Evolutionary conservation across 495 filamentous ascomycete species (phyloP).

Genomic region (Penicillium coffeae): DNA sequence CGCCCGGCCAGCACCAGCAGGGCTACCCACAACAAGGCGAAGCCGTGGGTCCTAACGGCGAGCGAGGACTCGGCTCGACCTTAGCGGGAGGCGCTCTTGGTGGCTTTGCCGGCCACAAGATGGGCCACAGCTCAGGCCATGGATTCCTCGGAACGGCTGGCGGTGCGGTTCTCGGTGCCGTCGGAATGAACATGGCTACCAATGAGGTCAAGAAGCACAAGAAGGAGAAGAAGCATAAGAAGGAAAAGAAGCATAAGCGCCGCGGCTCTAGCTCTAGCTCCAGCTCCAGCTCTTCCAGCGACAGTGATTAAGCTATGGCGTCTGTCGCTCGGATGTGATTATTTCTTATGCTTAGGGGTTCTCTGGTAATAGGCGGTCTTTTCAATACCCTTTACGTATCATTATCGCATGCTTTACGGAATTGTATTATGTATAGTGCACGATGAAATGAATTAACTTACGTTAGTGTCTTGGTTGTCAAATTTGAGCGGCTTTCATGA

Average conservation of each 20-base stretch:
- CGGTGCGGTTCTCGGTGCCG: constrained; percentile 1
- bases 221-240: constrained; percentile 5
- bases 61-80: constrained; percentile 43
- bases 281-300: constrained; percentile 1
- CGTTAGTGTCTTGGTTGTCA: too few relatives aligned
- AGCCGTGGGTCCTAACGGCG: constrained; percentile 25
- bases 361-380: background rate
- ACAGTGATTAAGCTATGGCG: background rate
- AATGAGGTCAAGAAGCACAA: constrained; percentile 3
- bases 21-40: constrained; percentile 1
- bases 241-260: background rate
- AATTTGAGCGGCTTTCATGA: too few relatives aligned
- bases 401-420: background rate
- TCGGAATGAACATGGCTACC: constrained; percentile 7
- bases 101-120: constrained; percentile 38
- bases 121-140: constrained; percentile 42
- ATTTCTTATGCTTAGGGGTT: background rate
- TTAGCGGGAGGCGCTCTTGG: constrained; percentile 25
- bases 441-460: background rate
- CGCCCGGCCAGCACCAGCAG: background rate
- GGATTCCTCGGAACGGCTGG: constrained; percentile 22
- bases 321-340: background rate
- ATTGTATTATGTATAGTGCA: too few relatives aligned
- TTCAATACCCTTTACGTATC: background rate
- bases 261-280: background rate